Percentiles rank a stretch among this genome's conserved stretches.
Conservation (phyloP, 1,284 basidiomycete genomes). For the Sphaerobolus stellatus region DNA sequence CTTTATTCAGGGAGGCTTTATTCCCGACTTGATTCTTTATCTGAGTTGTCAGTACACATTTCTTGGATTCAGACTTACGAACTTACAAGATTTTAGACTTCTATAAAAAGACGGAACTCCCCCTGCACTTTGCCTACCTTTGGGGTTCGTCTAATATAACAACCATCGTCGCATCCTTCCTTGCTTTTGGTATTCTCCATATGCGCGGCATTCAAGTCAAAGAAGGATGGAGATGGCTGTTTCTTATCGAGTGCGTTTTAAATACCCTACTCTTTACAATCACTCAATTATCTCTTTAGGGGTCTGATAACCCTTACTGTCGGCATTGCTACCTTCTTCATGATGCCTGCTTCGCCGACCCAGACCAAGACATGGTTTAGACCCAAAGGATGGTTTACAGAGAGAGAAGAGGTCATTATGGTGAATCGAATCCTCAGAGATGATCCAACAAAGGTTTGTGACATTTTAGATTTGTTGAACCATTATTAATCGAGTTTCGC, state of each 20-base stretch:
- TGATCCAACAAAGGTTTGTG: slow-evolving; percentile 60
- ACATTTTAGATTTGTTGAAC: background rate
- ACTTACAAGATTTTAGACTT: slow-evolving; percentile 48
- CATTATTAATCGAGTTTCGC: background rate
- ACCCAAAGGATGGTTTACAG: slow-evolving; percentile 70
- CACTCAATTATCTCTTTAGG: slow-evolving; percentile 25
- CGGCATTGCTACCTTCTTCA: slow-evolving; percentile 61
- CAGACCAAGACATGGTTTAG: slow-evolving; percentile 68
- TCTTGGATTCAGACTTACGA: background rate
- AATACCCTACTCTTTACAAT: background rate
- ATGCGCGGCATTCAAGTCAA: slow-evolving; percentile 58
- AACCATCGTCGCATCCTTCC: slow-evolving; percentile 54
- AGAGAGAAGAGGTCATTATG: slow-evolving; percentile 51
- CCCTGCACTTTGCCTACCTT: slow-evolving; percentile 63
- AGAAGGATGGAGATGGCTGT: slow-evolving; percentile 58
- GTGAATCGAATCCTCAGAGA: slow-evolving; percentile 65
- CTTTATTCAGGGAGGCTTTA: slow-evolving; percentile 63
- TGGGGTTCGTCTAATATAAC: slow-evolving; percentile 63
- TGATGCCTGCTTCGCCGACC: slow-evolving; percentile 68
- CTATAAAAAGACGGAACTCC: slow-evolving; percentile 67
- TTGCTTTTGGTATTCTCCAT: slow-evolving; percentile 62
- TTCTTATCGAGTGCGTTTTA: slow-evolving; percentile 54
- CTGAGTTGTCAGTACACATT: slow-evolving; percentile 63
- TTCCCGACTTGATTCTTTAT: slow-evolving; percentile 65
- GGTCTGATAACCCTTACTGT: slow-evolving; percentile 53